These are phyloP conservation scores for Metschnikowia sp. DNA, from an alignment of 805 yeast genomes.

Conservation along the genomic window DNA sequence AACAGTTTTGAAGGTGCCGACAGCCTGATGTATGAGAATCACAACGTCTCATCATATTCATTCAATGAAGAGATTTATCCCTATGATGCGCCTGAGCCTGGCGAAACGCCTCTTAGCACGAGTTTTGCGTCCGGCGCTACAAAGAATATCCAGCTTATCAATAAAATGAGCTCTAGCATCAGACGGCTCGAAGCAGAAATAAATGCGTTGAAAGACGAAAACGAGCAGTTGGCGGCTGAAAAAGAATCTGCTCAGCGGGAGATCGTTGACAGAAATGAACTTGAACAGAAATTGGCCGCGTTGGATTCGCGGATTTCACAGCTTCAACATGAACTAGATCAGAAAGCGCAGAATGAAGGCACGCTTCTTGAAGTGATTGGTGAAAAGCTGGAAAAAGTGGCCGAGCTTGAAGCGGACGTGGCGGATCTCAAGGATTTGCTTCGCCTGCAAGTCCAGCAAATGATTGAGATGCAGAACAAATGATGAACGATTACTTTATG, in stretches of 20 bases:
- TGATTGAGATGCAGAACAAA: conserved; percentile 33
- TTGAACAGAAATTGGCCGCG: conserved; percentile 25
- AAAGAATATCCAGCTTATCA: conserved; percentile 56
- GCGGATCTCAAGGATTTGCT: conserved; percentile 83
- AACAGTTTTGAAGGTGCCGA: conserved; percentile 15
- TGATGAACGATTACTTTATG: neutral
- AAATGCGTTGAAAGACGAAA: conserved; percentile 59
- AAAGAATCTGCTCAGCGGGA: conserved; percentile 69
- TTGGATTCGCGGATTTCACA: conserved; percentile 28
- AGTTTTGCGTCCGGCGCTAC: conserved; percentile 17
- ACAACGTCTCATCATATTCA: conserved; percentile 19
- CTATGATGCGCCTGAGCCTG: conserved; percentile 12
- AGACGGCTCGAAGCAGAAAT: conserved; percentile 80
- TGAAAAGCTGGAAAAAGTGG: conserved; percentile 81
- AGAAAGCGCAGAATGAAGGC: conserved; percentile 39
- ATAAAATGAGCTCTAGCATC: conserved; percentile 72
- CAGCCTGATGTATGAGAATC: conserved; percentile 3
- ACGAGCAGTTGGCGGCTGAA: conserved; percentile 48
- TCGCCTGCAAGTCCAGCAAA: conserved; percentile 79
- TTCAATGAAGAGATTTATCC: conserved; percentile 39
- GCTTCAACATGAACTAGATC: conserved; percentile 30
- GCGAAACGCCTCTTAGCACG: conserved; percentile 2
- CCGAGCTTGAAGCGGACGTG: conserved; percentile 85
- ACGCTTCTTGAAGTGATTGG: conserved; percentile 72
- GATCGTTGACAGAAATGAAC: conserved; percentile 43